Evolutionary conservation across 257 asterid genomes (phyloP), one percentile per base, ranked within the genome.

Genomic region (Cordia subcordata): DNA sequence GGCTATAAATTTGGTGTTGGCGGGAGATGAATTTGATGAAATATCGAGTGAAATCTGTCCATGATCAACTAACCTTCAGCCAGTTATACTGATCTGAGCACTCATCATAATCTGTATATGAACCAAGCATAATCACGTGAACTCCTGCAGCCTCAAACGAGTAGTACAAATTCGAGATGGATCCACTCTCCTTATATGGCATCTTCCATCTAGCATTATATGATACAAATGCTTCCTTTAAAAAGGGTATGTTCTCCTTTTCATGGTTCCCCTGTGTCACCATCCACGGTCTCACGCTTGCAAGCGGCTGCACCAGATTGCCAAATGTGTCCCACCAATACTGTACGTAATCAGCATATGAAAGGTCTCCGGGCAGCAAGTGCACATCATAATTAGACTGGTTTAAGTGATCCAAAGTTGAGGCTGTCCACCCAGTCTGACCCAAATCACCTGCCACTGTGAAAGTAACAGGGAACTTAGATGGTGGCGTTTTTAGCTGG

Each of bases 211-310:
- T 86, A 3, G 96, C 79, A 78, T 89, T 93, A 68, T 83, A 93
- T 13, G 99, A 73, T 39, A 62, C 59, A 65, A 92, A 92, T 13
- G 75, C 56, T 2, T 83, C 83, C 64, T 69, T 74, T 27, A 93
- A 4, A 10, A 85, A 27, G 0, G 78, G 94, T 55, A 93, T 74
- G 17, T 21, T 45, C 87, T 88, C 99, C 83, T 75, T 73, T 73
- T 88, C 96, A 54, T 84, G 99, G 77, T 93, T 89, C 62, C 99
- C 99, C 71, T 89, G 94, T 13, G 99, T 89, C 75, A 93, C 99
- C 99, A 93, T 93, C 99, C 99, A 93, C 2, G 99, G 99, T 42
- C 90, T 86, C 20, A 84, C 61, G 65, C 99, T 93, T 3, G 99
- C 99, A 54, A 89, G 87, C 2, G 96, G 99, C 81, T 93, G 87